Evolutionary conservation across 2,329 filamentous ascomycete genomes (phyloP).

Genomic region (Pyricularia pennisetigena): DNA sequence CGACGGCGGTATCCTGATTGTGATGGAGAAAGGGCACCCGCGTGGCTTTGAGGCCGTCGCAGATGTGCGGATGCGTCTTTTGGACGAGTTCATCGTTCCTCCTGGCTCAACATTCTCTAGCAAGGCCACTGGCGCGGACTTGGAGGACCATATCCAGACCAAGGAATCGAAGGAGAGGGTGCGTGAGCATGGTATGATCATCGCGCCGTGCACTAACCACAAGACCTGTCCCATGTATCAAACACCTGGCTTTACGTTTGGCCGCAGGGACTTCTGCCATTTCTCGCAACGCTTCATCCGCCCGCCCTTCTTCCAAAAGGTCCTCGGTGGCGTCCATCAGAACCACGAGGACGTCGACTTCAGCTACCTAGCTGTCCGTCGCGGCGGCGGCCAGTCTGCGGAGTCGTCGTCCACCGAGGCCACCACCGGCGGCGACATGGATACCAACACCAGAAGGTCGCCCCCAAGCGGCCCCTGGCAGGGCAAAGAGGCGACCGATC

Average conservation of each 20-base stretch:
- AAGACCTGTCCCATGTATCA: conserved; percentile 80
- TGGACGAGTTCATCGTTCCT: conserved; percentile 64
- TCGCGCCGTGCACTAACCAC: conserved; percentile 84
- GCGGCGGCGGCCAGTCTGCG: conserved; percentile 21
- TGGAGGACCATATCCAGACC: not conserved
- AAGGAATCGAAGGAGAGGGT: conserved; percentile 23
- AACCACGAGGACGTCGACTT: conserved; percentile 90
- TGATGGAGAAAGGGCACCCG: conserved; percentile 85
- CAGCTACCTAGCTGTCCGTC: conserved; percentile 78
- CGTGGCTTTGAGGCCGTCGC: conserved; percentile 89
- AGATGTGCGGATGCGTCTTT: conserved; percentile 67
- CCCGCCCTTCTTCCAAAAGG: conserved; percentile 68
- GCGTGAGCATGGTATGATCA: conserved; percentile 53
- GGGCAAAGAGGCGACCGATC: conserved; percentile 46
- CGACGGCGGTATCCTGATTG: conserved; percentile 73
- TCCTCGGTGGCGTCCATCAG: conserved; percentile 55
- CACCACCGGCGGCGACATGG: conserved; percentile 25
- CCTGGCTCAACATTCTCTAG: conserved; percentile 28
- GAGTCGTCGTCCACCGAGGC: conserved; percentile 12
- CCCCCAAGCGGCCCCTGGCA: conserved; percentile 23
- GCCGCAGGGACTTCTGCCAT: conserved; percentile 83
- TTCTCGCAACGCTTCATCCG: conserved; percentile 85
- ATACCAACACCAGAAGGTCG: conserved; percentile 13
- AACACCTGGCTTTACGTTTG: conserved; percentile 55
- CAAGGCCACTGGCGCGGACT: not conserved